phyloP scores from a whole-genome alignment of 768 basidiomycete species.

The Phylloporus scabripes region DNA sequence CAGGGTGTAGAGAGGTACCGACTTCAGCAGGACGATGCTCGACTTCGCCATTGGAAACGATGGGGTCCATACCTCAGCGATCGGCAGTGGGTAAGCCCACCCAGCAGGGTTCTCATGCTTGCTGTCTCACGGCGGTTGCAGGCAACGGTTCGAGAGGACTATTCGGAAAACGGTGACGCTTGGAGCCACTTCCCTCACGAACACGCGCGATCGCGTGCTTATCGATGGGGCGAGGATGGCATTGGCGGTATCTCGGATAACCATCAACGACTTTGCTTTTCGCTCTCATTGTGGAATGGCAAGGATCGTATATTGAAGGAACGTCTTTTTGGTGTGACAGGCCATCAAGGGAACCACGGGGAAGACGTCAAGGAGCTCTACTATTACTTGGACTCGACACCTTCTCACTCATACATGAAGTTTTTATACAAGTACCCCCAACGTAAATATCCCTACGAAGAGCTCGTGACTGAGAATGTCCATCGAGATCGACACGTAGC shows the following conservation, averaged over 20 bases:
- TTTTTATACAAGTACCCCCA: conserved; percentile 99
- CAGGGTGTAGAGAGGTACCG: conserved; percentile 79
- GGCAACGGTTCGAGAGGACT: conserved; percentile 99
- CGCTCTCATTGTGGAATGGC: conserved; percentile 91
- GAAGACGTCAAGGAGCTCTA: conserved; percentile 99
- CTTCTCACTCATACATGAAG: conserved; percentile 99
- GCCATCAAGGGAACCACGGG: conserved; percentile 97
- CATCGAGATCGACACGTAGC: conserved; percentile 77
- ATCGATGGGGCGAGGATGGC: conserved; percentile 99
- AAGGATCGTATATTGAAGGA: conserved; percentile 94
- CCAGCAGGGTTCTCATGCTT: background rate
- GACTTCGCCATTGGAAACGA: conserved; percentile 91
- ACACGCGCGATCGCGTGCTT: conserved; percentile 88
- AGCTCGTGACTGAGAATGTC: conserved; percentile 81
- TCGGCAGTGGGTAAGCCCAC: conserved; percentile 82
- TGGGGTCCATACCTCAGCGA: conserved; percentile 99
- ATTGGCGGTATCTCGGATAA: conserved; percentile 97
- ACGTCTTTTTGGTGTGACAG: conserved; percentile 92
- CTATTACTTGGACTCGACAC: conserved; percentile 97
- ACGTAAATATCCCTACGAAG: conserved; percentile 85
- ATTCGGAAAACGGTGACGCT: conserved; percentile 92
- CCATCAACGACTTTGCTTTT: conserved; percentile 89
- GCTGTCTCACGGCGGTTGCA: conserved; percentile 29
- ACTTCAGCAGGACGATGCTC: conserved; percentile 74
- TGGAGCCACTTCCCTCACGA: conserved; percentile 96